Conservation (phyloP, 306 rosid genomes). For the Glycine latifolia region DNA sequence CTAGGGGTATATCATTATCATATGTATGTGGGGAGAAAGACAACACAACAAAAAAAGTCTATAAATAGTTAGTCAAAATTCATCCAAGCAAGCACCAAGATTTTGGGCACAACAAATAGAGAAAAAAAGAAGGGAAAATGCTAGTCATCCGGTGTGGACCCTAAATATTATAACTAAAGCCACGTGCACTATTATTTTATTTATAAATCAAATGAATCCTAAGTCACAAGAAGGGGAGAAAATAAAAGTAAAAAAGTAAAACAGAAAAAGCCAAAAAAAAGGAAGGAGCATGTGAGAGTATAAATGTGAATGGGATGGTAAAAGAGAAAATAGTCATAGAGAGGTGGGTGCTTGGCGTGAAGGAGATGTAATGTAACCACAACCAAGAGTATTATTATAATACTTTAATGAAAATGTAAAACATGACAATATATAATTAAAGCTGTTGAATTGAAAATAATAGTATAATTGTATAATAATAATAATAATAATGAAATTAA, state of each 20-base stretch:
- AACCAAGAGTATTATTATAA: background rate
- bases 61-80: slow-evolving; percentile 60
- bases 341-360: slow-evolving; percentile 74
- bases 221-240: slow-evolving; percentile 2
- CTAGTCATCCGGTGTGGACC: slow-evolving; percentile 52
- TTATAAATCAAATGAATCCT: slow-evolving; percentile 13
- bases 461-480: background rate
- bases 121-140: slow-evolving; percentile 21
- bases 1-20: slow-evolving; percentile 41
- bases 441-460: slow-evolving; percentile 9
- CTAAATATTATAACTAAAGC: slow-evolving; percentile 40
- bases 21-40: slow-evolving; percentile 10
- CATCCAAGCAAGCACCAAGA: slow-evolving; percentile 48
- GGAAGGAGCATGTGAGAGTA: slow-evolving; percentile 52
- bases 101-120: slow-evolving; percentile 46
- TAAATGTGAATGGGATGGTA: slow-evolving; percentile 47
- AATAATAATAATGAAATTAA: background rate
- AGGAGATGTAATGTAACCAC: slow-evolving; percentile 42
- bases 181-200: slow-evolving; percentile 52
- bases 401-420: slow-evolving; percentile 9
- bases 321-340: slow-evolving; percentile 9
- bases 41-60: slow-evolving; percentile 42
- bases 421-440: background rate
- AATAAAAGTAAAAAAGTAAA: background rate
- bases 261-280: background rate